Conservation (phyloP, 176 grass and related monocot genomes). For the Chrysopogon serrulatus region DNA sequence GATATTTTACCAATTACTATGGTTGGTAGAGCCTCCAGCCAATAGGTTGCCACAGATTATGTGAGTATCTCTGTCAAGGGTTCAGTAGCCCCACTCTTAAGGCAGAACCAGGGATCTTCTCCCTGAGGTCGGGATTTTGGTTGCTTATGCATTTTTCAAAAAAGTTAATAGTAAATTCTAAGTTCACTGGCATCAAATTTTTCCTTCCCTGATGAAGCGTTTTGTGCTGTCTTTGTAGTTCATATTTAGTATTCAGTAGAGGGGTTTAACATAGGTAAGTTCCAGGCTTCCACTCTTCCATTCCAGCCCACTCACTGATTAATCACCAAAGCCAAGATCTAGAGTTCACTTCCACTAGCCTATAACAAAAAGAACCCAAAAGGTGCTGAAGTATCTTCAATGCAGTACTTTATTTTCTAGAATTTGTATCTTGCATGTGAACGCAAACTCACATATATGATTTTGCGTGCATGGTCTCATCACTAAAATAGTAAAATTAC, state of each 20-base stretch:
- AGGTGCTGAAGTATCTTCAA: not conserved
- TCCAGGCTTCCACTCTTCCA: not conserved
- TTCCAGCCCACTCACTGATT: not conserved
- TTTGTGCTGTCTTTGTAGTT: not conserved
- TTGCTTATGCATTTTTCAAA: not conserved
- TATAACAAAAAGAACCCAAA: not conserved
- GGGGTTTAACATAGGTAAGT: slow-evolving; percentile 10
- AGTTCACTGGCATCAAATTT: not conserved
- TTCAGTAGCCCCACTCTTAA: not conserved
- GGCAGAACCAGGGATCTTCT: not conserved
- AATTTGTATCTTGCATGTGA: not conserved
- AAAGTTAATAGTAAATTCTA: not conserved
- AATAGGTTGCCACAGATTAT: not conserved
- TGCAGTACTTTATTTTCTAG: not conserved
- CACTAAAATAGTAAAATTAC: not conserved
- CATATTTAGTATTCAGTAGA: not conserved
- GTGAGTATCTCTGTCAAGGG: not conserved
- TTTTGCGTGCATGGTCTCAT: not conserved
- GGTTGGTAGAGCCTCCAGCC: not conserved
- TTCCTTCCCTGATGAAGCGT: not conserved
- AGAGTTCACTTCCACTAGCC: not conserved
- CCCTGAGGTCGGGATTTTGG: not conserved
- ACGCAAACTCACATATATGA: slow-evolving; percentile 5
- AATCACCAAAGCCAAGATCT: not conserved
- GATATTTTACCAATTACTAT: not conserved